These are phyloP conservation scores for Emmonsia crescens DNA, from an alignment of 2,329 filamentous ascomycete genomes.

Conservation along the genomic window DNA sequence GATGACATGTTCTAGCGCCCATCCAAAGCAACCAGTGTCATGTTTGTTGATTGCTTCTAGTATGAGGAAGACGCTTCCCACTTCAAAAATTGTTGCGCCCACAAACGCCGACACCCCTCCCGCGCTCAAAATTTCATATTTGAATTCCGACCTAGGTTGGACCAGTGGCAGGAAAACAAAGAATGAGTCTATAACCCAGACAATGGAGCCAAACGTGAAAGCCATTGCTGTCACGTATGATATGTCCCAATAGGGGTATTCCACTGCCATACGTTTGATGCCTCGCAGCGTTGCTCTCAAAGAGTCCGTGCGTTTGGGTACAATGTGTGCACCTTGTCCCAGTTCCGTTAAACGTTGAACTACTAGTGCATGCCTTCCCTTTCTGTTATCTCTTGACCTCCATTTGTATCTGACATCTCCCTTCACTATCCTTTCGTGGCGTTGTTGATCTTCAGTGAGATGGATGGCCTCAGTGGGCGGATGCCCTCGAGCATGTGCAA, in stretches of 20 bases:
- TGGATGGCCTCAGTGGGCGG: neutral
- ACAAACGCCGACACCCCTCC: constrained; percentile 55
- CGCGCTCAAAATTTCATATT: constrained; percentile 41
- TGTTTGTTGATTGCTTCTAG: constrained; percentile 61
- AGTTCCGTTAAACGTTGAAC: constrained; percentile 17
- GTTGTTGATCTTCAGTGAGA: neutral
- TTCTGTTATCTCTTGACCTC: constrained; percentile 39
- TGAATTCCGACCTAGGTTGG: constrained; percentile 43
- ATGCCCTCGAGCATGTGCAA: neutral
- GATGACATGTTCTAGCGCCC: constrained; percentile 48
- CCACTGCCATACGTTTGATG: constrained; percentile 40
- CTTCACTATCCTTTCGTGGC: constrained; percentile 1
- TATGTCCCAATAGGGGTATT: constrained; percentile 46
- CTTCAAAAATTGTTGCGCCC: constrained; percentile 57
- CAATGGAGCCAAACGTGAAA: constrained; percentile 44
- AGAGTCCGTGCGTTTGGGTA: constrained; percentile 26
- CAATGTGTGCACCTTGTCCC: constrained; percentile 15
- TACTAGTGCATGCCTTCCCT: constrained; percentile 35
- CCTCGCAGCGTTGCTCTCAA: constrained; percentile 24
- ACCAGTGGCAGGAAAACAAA: constrained; percentile 53
- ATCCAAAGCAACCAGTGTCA: constrained; percentile 55
- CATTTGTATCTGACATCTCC: constrained; percentile 17
- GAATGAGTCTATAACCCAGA: constrained; percentile 52
- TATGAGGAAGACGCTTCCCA: constrained; percentile 52
- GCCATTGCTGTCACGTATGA: constrained; percentile 45